Base-by-base conservation (phyloP, 352 stramenopile genomes). In the Paralagenidium karlingii region DNA sequence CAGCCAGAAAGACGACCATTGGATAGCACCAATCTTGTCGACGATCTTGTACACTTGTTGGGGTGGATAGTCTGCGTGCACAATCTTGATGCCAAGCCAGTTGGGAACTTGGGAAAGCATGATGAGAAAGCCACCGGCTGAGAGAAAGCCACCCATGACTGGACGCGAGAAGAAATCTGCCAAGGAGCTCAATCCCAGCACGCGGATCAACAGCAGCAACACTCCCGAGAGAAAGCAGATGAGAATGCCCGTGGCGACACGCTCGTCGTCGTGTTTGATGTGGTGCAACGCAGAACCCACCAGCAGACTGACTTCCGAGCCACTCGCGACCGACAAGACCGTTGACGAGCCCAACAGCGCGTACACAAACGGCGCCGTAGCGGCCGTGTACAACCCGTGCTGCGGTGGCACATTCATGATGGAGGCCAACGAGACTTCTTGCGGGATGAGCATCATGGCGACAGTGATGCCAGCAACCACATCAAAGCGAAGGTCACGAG, bases 61-160 rank as follows among this genome's bases (percentile, higher is more conserved):
- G 33, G 86, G 65, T 25, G 83, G 55, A 26, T 63, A 42, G 26
- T 84, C 63, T 19, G 49, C 58, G 21, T 47, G 64, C 11, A 53
- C 40, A 15, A 89, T 54, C 9, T 63, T 58, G 34, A 94, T 70
- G 22, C 82, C 80, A 41, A 95, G 69, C 52, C 82, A 77, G 41
- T 88, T 83, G 27, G 81, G 79, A 21, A 86, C 53, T 59, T 96
- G 83, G 31, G 76, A 93, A 25, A 89, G 63, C 38, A 83, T 89
- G 64, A 96, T 96, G 45, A 95, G 77, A 41, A 96, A 63, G 21
- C 83, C 79, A 2, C 78, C 82, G 19, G 63, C 84, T 12, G 74
- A 88, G 30, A 90, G 91, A 53, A 96, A 96, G 31, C 85, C 84
- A 12, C 75, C 83, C 53, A 95, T 76, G 40, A 96, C 83, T 7